Base-by-base conservation (phyloP, 2,329 filamentous ascomycete genomes). In the Fusarium xyrophilum region DNA sequence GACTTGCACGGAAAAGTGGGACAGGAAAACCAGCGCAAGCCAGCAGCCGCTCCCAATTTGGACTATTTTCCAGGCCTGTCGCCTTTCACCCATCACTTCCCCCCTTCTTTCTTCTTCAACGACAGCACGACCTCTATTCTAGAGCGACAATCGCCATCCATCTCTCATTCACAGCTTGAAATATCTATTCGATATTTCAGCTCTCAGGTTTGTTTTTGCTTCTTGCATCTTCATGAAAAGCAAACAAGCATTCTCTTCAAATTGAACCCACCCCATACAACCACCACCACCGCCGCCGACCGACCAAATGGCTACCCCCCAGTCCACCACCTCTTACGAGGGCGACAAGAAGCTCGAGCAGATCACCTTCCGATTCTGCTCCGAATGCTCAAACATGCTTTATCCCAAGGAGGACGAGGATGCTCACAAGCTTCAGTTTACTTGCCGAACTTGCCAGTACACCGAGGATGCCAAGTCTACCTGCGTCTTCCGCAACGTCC, bases 301-400 rank as follows among this genome's bases (percentile, higher is more conserved):
- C 64, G 63, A 58, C 40, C 72, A 65, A 52, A 89, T 90, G 88
- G 84, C 88, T 30, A 85, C 86, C 14, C 87, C 87, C 33, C 82
- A 84, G 65, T 84, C 86, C 30, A 85, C 81, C 46, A 77, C 77
- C 56, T 80, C 80, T 33, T 75, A 82, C 68, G 81, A 82, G 46
- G 79, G 75, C 62, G 82, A 85, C 74, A 85, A 84, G 75, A 83
- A 83, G 72, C 82, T 84, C 69, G 89, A 95, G 81, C 93, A 97
- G 80, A 94, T 98, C 80, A 93, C 93, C 48, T 99, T 98, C 82
- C 91, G 93, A 76, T 99, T 99, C 86, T 99, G 96, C 84, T 93
- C 93, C 74, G 96, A 99, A 86, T 99, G 96, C 83, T 97, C 94
- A 75, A 99, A 99, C 85, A 92, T 99, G 87, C 86, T 99, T 57